Conservation (phyloP, 768 basidiomycete genomes). For the Lactarius pseudohatsudake region DNA sequence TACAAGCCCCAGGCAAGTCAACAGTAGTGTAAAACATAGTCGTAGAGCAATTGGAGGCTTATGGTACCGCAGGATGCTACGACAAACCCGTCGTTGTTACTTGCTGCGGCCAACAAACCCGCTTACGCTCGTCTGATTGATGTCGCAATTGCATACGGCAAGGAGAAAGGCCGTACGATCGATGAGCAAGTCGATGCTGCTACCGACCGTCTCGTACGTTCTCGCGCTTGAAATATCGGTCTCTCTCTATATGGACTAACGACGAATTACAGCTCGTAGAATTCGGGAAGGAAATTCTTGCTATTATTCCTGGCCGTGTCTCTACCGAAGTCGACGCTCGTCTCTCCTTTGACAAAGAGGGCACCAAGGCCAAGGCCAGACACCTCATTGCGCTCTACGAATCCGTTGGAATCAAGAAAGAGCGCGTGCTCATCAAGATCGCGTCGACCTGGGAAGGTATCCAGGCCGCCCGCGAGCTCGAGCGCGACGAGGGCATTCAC, state of each 20-base stretch:
- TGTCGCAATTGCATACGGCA: slow-evolving; percentile 68
- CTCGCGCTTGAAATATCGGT: not conserved
- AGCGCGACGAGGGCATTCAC: slow-evolving; percentile 90
- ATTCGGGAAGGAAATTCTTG: slow-evolving; percentile 94
- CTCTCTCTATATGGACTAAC: slow-evolving; percentile 12
- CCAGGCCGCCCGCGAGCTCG: slow-evolving; percentile 96
- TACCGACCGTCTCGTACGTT: slow-evolving; percentile 81
- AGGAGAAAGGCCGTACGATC: slow-evolving; percentile 75
- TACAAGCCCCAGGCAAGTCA: slow-evolving; percentile 86
- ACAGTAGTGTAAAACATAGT: slow-evolving; percentile 1
- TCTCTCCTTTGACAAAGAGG: slow-evolving; percentile 94
- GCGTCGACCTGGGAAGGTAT: slow-evolving; percentile 99
- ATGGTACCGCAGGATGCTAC: slow-evolving; percentile 75
- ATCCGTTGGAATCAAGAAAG: slow-evolving; percentile 88
- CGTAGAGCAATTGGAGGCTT: not conserved
- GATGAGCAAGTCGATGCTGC: slow-evolving; percentile 78
- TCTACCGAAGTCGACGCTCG: slow-evolving; percentile 99
- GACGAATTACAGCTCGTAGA: slow-evolving; percentile 73
- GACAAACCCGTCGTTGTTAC: slow-evolving; percentile 94
- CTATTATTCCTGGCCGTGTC: slow-evolving; percentile 96
- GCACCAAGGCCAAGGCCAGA: slow-evolving; percentile 86
- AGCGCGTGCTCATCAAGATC: slow-evolving; percentile 98
- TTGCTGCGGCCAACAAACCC: slow-evolving; percentile 89
- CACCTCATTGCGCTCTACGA: slow-evolving; percentile 93
- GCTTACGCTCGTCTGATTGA: slow-evolving; percentile 83